Percentiles rank a stretch among this genome's conserved stretches.
Evolutionary conservation across 2,329 filamentous ascomycete species (phyloP).

Genomic region (Cucurbitaria berberidis): DNA sequence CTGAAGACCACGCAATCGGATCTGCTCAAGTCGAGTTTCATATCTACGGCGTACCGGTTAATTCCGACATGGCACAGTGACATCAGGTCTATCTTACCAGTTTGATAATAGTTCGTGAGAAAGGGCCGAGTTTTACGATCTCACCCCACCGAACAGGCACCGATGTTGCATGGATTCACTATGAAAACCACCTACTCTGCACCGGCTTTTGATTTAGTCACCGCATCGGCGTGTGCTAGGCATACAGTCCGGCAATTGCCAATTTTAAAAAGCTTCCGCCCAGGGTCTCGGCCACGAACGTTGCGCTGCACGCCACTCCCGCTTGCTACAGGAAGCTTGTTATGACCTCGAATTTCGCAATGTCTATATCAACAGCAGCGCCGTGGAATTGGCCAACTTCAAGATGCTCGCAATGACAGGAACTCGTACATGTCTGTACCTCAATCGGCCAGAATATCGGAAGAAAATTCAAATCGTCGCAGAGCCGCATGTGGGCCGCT

Average conservation of each 20-base stretch:
- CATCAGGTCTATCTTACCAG: background rate
- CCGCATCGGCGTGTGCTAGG: constrained; percentile 9
- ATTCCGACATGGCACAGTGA: background rate
- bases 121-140: background rate
- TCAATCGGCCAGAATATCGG: constrained; percentile 26
- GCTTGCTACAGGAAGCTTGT: constrained; percentile 11
- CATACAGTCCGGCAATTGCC: background rate
- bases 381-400: background rate
- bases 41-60: background rate
- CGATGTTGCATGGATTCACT: background rate
- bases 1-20: too few relatives aligned
- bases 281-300: background rate
- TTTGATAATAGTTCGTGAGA: background rate
- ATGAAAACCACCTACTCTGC: background rate
- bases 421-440: constrained; percentile 8
- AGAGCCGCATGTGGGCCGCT: constrained; percentile 40
- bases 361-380: background rate
- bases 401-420: background rate
- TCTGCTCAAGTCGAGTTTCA: too few relatives aligned
- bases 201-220: constrained; percentile 14
- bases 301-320: constrained; percentile 17
- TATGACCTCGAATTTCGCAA: background rate
- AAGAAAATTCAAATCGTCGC: constrained; percentile 17
- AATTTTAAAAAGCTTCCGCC: constrained; percentile 12
- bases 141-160: constrained; percentile 2